phyloP scores from a whole-genome alignment of 768 basidiomycete genomes.

The Boletus sp. region DNA sequence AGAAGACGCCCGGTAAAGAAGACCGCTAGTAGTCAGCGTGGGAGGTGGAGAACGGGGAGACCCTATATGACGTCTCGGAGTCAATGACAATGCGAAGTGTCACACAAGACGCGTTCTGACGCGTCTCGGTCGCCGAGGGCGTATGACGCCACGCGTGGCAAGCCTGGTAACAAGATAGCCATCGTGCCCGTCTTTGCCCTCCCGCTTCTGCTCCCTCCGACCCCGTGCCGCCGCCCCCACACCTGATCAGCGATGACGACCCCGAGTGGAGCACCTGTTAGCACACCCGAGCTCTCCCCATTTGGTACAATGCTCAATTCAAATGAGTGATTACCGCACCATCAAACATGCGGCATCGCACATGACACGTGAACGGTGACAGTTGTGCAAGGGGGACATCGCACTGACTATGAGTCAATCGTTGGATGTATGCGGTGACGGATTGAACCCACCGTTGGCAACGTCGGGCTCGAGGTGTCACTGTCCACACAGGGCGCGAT shows the following conservation, averaged over 20 bases:
- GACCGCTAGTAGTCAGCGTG: slow-evolving; percentile 9
- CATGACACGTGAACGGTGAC: slow-evolving; percentile 15
- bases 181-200: neutral
- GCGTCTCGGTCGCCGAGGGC: slow-evolving; percentile 5
- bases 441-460: neutral
- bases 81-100: slow-evolving; percentile 15
- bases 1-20: slow-evolving; percentile 4
- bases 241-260: neutral
- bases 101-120: neutral
- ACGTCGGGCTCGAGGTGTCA: slow-evolving; percentile 3
- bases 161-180: neutral
- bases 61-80: slow-evolving; percentile 18
- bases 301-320: slow-evolving; percentile 18
- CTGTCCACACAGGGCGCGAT: neutral
- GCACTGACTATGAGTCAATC: neutral
- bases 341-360: slow-evolving; percentile 5
- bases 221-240: neutral
- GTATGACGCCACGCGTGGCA: neutral
- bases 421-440: slow-evolving; percentile 1
- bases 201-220: neutral
- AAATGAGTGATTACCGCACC: slow-evolving; percentile 7
- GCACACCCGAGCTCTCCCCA: slow-evolving; percentile 4
- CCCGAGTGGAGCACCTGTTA: slow-evolving; percentile 1
- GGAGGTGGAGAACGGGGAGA: slow-evolving; percentile 12
- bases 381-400: neutral